Evolutionary conservation across 352 stramenopile species (phyloP).

Genomic region (Phytophthora pisi): DNA sequence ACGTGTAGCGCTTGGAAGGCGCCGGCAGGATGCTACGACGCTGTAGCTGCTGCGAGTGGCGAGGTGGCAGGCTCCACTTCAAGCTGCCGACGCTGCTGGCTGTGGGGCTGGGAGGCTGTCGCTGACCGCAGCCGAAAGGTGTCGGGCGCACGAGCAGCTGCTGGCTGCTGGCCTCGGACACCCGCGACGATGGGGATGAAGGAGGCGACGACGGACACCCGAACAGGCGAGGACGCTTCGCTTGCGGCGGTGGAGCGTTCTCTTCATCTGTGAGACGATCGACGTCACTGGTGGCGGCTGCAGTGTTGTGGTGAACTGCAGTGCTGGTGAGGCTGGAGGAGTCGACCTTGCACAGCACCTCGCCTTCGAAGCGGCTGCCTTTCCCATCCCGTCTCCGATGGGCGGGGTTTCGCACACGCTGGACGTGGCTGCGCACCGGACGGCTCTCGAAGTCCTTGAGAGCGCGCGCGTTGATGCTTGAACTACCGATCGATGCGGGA

Average conservation of each 20-base stretch:
- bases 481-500: slow-evolving; percentile 2
- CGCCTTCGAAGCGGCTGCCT: slow-evolving; percentile 71
- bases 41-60: slow-evolving; percentile 21
- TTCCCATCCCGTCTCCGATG: slow-evolving; percentile 60
- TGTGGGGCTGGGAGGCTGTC: not conserved
- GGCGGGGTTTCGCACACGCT: slow-evolving; percentile 58
- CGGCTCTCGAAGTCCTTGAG: slow-evolving; percentile 59
- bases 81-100: slow-evolving; percentile 1
- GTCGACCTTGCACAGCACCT: slow-evolving; percentile 65
- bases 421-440: slow-evolving; percentile 42
- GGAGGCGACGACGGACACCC: slow-evolving; percentile 14
- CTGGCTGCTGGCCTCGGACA: slow-evolving; percentile 24
- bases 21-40: slow-evolving; percentile 11
- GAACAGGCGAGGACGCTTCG: slow-evolving; percentile 31
- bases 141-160: slow-evolving; percentile 35
- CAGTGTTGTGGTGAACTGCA: slow-evolving; percentile 1
- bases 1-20: slow-evolving; percentile 21
- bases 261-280: slow-evolving; percentile 30
- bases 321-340: slow-evolving; percentile 8
- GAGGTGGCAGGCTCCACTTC: slow-evolving; percentile 26
- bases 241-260: slow-evolving; percentile 20
- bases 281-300: slow-evolving; percentile 1
- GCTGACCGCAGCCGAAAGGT: slow-evolving; percentile 33
- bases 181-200: slow-evolving; percentile 23
- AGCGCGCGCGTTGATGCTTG: slow-evolving; percentile 21